Base-by-base conservation (phyloP, 345 rosid species). In the Zanthoxylum bungeanum region DNA sequence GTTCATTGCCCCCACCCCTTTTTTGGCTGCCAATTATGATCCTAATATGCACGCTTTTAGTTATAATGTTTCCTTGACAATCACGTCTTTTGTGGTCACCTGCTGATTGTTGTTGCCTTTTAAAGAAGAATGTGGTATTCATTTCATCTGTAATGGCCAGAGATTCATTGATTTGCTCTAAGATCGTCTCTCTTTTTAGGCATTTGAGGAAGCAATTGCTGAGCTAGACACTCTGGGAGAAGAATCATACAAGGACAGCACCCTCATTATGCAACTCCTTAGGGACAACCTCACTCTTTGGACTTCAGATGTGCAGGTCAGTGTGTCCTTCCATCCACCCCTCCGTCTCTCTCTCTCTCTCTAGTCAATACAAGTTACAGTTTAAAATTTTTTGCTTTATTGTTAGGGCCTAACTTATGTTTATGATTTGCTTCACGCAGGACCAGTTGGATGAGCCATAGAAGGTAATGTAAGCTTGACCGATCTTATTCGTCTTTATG, bases 161-260 rank as follows among this genome's bases (percentile, higher is more conserved):
- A 30, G 3, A 57, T 14, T 16, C 21, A 27, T 30, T 14, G 31
- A 2, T 27, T 28, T 28, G 36, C 31, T 57, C 3, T 22, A n/a
- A n/a, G n/a, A n/a, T 49, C 59, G 14, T 63, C 44, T 8, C 33
- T 7, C 25, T 56, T n/a, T n/a, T 56, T 49, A 93, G 98, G 97
- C 97, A 58, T 93, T 93, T 67, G 98, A 93, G 79, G 98, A 93
- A 82, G 98, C 98, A 24, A 93, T 93, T 75, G 98, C 97, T 67
- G 98, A 93, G 81, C 85, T 93, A 70, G 95, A 93, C 80, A 89
- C 98, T 6, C 70, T 91, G 76, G 95, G 98, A 65, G 98, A 91
- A 71, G 98, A 93, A 71, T 93, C 97, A n/a, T 93, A 93, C 93
- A 93, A 91, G 87, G 98, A 93, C 83, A 93, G 98, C 89, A 93